Percentiles rank a stretch among this genome's conserved stretches.
Evolutionary conservation across 192 early-diverging fungal species (phyloP).

Genomic region (Backusella macrospora): DNA sequence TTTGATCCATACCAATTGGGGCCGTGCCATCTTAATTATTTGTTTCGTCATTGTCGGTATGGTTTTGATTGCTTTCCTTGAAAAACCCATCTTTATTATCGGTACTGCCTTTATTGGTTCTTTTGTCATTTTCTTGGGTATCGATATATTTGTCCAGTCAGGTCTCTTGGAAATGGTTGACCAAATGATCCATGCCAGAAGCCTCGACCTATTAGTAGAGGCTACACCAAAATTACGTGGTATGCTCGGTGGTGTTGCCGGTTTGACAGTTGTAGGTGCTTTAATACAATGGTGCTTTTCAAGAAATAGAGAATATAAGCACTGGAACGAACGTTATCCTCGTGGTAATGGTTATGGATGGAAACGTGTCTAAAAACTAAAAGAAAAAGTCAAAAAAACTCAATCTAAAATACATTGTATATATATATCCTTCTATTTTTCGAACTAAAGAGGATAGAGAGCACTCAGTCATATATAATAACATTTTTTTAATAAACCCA

Average conservation of each 20-base stretch:
- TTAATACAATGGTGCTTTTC: slow-evolving; percentile 66
- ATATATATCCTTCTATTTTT: slow-evolving; percentile 6
- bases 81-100: slow-evolving; percentile 67
- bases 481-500: neutral
- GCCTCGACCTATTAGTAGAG: slow-evolving; percentile 22
- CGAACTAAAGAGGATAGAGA: neutral
- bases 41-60: slow-evolving; percentile 63
- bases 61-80: slow-evolving; percentile 63
- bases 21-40: slow-evolving; percentile 72
- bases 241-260: slow-evolving; percentile 70
- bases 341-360: slow-evolving; percentile 34
- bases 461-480: neutral
- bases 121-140: slow-evolving; percentile 75
- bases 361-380: slow-evolving; percentile 29
- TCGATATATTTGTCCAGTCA: slow-evolving; percentile 78
- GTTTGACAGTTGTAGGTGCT: slow-evolving; percentile 67
- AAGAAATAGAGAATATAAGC: slow-evolving; percentile 29
- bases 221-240: slow-evolving; percentile 59
- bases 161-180: slow-evolving; percentile 68
- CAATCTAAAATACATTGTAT: slow-evolving; percentile 14
- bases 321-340: slow-evolving; percentile 17
- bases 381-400: neutral
- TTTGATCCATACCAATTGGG: slow-evolving; percentile 61
- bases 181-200: slow-evolving; percentile 54
- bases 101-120: slow-evolving; percentile 78